Evolutionary conservation across 768 basidiomycete genomes (phyloP).

Genomic region (Calvatia gigantea): DNA sequence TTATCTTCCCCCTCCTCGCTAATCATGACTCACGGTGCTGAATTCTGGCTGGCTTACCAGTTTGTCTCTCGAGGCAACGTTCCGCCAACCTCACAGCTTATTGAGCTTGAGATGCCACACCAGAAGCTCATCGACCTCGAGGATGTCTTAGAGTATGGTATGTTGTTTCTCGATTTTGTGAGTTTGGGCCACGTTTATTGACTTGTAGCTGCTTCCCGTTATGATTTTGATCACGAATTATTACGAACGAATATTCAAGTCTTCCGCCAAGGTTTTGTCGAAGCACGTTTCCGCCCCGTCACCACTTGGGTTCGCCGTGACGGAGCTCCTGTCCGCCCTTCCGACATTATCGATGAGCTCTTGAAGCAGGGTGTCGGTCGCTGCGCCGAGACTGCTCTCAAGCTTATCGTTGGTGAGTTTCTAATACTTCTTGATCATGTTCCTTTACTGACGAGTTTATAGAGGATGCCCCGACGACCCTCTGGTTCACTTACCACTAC

Average conservation of each 20-base stretch:
- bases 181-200: slow-evolving; percentile 16
- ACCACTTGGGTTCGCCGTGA: slow-evolving; percentile 43
- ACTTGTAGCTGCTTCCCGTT: slow-evolving; percentile 9
- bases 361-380: slow-evolving; percentile 34
- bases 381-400: slow-evolving; percentile 40
- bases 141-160: slow-evolving; percentile 44
- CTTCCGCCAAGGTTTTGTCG: slow-evolving; percentile 44
- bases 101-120: slow-evolving; percentile 40
- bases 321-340: slow-evolving; percentile 32
- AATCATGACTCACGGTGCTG: slow-evolving; percentile 16
- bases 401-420: slow-evolving; percentile 40
- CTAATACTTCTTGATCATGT: neutral
- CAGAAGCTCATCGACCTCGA: slow-evolving; percentile 40
- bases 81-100: slow-evolving; percentile 41
- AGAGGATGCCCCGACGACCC: slow-evolving; percentile 37
- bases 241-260: slow-evolving; percentile 18
- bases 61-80: slow-evolving; percentile 39
- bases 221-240: neutral
- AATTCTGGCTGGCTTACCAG: slow-evolving; percentile 48
- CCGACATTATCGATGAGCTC: slow-evolving; percentile 31
- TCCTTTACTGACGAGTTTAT: neutral
- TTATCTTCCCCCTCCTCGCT: neutral
- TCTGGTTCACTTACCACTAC: slow-evolving; percentile 46
- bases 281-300: slow-evolving; percentile 36
- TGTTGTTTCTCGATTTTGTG: slow-evolving; percentile 12